Percentiles rank a stretch among this genome's conserved stretches.
These are phyloP conservation scores for Candida mesenterica DNA, from an alignment of 1,139 yeast genomes.

Conservation along the genomic window DNA sequence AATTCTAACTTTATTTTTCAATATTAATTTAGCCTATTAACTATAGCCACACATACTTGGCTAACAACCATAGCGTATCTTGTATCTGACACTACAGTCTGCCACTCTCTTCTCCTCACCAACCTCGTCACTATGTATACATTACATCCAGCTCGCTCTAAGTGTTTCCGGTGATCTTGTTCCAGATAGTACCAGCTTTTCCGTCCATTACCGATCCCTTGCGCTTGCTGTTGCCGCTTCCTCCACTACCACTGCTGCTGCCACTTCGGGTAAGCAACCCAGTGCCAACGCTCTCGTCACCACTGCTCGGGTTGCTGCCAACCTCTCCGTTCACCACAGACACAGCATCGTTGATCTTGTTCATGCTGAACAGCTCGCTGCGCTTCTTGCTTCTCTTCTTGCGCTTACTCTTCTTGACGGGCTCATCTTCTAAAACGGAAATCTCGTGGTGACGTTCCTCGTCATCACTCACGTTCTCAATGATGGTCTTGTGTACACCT, in stretches of 20 bases:
- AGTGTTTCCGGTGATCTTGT: conserved; percentile 6
- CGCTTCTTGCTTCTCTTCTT: conserved; percentile 10
- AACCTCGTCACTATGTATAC: too few species aligned
- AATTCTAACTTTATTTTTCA: too few species aligned
- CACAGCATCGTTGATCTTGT: conserved; percentile 7
- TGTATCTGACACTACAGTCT: too few species aligned
- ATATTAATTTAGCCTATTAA: too few species aligned
- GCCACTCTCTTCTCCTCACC: too few species aligned
- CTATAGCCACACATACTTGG: too few species aligned
- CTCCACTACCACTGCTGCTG: conserved; percentile 1
- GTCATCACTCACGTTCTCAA: conserved; percentile 56
- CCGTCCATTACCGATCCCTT: conserved; percentile 2
- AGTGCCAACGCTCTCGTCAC: not conserved
- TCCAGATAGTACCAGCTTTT: conserved; percentile 5
- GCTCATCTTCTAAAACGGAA: conserved; percentile 2
- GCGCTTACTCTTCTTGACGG: conserved; percentile 7
- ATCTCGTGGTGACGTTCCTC: conserved; percentile 21
- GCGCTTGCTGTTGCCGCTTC: conserved; percentile 2
- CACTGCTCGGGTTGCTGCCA: not conserved
- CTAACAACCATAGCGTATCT: too few species aligned
- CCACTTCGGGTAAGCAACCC: not conserved
- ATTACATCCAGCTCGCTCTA: not conserved
- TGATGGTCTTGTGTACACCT: conserved; percentile 85
- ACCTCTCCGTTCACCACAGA: not conserved
- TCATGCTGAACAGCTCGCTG: conserved; percentile 17